phyloP scores from a whole-genome alignment of 495 filamentous ascomycete genomes.

The Trichoderma orchidacearum region DNA sequence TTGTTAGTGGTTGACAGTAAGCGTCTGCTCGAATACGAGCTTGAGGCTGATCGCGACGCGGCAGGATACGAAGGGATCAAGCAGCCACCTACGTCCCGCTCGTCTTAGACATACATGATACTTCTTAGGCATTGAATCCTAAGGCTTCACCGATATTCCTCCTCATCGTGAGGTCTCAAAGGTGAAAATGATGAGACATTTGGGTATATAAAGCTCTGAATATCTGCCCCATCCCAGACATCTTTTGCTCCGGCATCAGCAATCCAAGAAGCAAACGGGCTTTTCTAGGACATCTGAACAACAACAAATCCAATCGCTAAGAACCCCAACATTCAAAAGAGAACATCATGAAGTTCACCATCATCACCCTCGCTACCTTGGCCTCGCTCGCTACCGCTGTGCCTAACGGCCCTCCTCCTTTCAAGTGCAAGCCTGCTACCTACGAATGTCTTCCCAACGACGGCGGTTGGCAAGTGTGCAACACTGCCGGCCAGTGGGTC shows the following conservation, averaged over 20 bases:
- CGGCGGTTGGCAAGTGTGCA: not conserved
- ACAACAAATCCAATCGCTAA: too few relatives aligned
- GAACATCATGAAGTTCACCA: not conserved
- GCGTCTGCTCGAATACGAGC: not conserved
- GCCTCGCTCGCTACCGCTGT: not conserved
- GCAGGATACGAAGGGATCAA: not conserved
- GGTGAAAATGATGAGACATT: not conserved
- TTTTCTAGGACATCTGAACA: not conserved
- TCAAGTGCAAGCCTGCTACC: not conserved
- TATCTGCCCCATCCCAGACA: not conserved
- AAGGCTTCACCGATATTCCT: not conserved
- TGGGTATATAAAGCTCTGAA: not conserved
- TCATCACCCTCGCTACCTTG: not conserved
- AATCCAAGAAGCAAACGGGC: not conserved
- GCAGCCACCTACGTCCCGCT: not conserved
- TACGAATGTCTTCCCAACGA: not conserved
- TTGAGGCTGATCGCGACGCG: not conserved
- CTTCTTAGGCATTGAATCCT: not conserved
- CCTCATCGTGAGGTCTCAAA: not conserved
- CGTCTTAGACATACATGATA: not conserved
- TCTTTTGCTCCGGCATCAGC: not conserved
- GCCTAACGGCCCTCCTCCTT: not conserved
- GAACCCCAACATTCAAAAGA: too few relatives aligned
- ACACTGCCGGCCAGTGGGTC: not conserved
- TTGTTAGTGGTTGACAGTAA: not conserved